Conservation (phyloP, 441 rosid genomes). For the Gossypium gossypioides region DNA sequence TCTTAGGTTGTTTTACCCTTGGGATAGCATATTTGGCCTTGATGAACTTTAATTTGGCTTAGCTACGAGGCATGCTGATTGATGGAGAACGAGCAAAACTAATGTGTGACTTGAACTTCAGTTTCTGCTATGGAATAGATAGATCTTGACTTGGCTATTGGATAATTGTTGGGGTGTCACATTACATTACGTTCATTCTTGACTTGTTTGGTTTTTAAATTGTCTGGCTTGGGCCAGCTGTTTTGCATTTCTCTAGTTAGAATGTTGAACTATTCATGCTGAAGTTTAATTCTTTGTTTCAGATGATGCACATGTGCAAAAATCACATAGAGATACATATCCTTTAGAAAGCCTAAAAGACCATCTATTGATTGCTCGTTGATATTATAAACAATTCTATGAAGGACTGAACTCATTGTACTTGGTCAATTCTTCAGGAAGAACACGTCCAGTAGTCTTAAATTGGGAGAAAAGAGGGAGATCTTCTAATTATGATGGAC, state of each 20-base stretch:
- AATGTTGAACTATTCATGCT: conserved; percentile 10
- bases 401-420: conserved; percentile 13
- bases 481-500: conserved; percentile 45
- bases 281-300: conserved; percentile 23
- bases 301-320: conserved; percentile 56
- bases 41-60: background rate
- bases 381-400: conserved; percentile 5
- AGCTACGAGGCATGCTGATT: background rate
- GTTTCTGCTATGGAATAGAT: background rate
- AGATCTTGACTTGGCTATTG: background rate
- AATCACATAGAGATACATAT: conserved; percentile 39
- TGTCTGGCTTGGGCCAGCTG: background rate
- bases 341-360: conserved; percentile 46
- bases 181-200: background rate
- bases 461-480: conserved; percentile 80
- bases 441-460: conserved; percentile 46
- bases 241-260: background rate
- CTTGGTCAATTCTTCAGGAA: conserved; percentile 39
- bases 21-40: background rate
- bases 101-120: background rate
- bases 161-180: background rate
- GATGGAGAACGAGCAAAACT: background rate
- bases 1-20: background rate
- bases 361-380: conserved; percentile 3
- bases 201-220: background rate